Conservation (phyloP, 179 eudicot species). For the Sideroxylon spinosum region DNA sequence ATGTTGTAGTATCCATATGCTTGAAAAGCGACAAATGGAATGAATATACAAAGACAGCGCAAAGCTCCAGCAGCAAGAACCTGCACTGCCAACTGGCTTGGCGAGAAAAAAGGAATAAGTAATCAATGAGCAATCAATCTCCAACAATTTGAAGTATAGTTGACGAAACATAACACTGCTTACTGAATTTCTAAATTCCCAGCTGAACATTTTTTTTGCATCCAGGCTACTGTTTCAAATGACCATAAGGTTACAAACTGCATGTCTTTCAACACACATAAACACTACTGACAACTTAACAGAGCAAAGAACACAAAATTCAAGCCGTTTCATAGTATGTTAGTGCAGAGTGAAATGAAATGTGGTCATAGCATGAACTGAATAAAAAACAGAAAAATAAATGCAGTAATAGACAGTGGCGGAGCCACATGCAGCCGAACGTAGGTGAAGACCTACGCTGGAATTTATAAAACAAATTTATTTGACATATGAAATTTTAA, state of each 20-base stretch:
- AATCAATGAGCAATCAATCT: not conserved
- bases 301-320: too few relatives aligned
- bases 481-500: too few relatives aligned
- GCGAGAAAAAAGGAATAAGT: not conserved
- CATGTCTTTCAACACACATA: too few relatives aligned
- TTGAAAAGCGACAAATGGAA: conserved; percentile 83
- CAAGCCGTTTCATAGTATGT: too few relatives aligned
- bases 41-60: conserved; percentile 48
- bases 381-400: too few relatives aligned
- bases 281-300: too few relatives aligned
- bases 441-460: too few relatives aligned
- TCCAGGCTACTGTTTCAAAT: not conserved
- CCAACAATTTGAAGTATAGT: not conserved
- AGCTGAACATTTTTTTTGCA: not conserved
- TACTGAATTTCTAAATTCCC: conserved; percentile 7
- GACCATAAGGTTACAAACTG: not conserved
- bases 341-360: too few relatives aligned
- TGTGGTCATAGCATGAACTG: too few relatives aligned
- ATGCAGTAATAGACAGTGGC: too few relatives aligned
- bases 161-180: not conserved
- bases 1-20: conserved; percentile 78
- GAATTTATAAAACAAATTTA: too few relatives aligned
- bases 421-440: too few relatives aligned
- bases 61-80: conserved; percentile 56
- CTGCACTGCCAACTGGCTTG: conserved; percentile 49